These are phyloP conservation scores for Magnaporthiopsis incrustans DNA, from an alignment of 2,329 filamentous ascomycete species.

Conservation along the genomic window DNA sequence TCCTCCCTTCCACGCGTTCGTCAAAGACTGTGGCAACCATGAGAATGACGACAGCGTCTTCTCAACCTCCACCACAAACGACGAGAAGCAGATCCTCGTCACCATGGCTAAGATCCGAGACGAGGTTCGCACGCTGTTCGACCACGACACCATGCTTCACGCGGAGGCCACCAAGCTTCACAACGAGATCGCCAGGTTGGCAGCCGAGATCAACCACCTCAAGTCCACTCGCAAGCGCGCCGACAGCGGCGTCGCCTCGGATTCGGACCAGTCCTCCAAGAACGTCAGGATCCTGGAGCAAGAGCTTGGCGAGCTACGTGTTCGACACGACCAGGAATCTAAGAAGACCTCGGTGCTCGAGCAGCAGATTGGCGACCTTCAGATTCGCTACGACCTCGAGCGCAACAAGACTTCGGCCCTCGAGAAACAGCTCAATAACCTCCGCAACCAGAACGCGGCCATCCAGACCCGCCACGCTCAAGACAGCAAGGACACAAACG, in stretches of 20 bases:
- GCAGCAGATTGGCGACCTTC: neutral
- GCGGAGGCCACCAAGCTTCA: neutral
- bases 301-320: neutral
- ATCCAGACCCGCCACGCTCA: too few relatives aligned
- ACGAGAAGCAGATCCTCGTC: conserved; percentile 4
- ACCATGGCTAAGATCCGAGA: conserved; percentile 1
- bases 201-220: neutral
- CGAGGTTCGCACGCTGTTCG: conserved; percentile 3
- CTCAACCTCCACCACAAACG: neutral
- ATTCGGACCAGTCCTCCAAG: neutral
- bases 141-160: conserved; percentile 3
- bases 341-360: neutral
- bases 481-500: too few relatives aligned
- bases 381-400: neutral
- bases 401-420: neutral
- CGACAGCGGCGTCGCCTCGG: neutral
- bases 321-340: neutral
- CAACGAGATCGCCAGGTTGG: neutral
- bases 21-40: neutral
- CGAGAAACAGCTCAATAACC: neutral
- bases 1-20: neutral
- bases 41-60: neutral
- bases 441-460: too few relatives aligned
- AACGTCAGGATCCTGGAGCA: neutral
- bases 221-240: neutral